A percentile compares a stretch with the other conserved stretches of the same genome.
These are phyloP conservation scores for Cochlearia excelsa DNA, from an alignment of 345 rosid species.

Conservation along the genomic window DNA sequence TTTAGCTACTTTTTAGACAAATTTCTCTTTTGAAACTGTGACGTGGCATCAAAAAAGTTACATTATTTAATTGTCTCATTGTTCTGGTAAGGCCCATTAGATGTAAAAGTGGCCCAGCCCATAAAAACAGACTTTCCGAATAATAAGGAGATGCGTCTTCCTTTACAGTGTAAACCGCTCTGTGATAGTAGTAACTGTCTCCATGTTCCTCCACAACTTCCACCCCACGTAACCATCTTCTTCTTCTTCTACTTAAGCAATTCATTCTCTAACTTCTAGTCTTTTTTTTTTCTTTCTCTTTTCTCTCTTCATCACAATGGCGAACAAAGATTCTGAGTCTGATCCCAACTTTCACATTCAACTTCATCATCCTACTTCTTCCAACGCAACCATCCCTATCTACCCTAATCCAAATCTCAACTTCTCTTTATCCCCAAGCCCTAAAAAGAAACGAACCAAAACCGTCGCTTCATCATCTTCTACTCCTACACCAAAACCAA, in stretches of 20 bases:
- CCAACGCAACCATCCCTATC: not conserved
- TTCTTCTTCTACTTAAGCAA: constrained; percentile 42
- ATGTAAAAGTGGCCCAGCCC: too few relatives aligned
- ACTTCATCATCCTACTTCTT: not conserved
- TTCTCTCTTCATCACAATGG: constrained; percentile 21
- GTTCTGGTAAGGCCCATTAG: too few relatives aligned
- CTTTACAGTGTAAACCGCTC: not conserved
- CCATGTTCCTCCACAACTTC: constrained; percentile 34
- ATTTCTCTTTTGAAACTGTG: too few relatives aligned
- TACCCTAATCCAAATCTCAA: constrained; percentile 26
- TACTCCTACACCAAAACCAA: constrained; percentile 37
- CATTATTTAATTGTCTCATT: too few relatives aligned
- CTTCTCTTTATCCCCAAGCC: constrained; percentile 34
- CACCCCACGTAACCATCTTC: constrained; percentile 28
- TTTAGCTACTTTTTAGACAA: too few relatives aligned
- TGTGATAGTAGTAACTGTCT: constrained; percentile 13
- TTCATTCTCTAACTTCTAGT: constrained; percentile 12
- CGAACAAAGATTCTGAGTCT: constrained; percentile 25
- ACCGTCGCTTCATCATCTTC: constrained; percentile 21
- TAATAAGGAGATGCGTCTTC: too few relatives aligned
- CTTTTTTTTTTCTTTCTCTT: constrained; percentile 21
- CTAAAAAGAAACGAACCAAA: constrained; percentile 48
- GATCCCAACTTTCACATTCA: constrained; percentile 28
- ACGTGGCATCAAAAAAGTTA: too few relatives aligned
- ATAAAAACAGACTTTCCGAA: too few relatives aligned